These are phyloP conservation scores for Komagataella mondaviorum DNA, from an alignment of 805 yeast genomes.

Conservation along the genomic window DNA sequence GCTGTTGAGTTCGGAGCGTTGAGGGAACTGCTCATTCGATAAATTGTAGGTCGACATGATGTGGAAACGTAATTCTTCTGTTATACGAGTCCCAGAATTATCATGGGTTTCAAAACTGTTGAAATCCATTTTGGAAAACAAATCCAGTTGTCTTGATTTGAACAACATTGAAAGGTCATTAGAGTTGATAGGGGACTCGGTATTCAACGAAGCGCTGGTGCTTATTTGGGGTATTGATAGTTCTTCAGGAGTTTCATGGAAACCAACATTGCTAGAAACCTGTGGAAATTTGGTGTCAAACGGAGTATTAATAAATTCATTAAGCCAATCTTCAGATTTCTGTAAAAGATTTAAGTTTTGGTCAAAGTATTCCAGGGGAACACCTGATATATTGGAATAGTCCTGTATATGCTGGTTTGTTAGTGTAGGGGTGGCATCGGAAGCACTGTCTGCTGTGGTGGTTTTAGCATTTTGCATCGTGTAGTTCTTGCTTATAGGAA, in stretches of 20 bases:
- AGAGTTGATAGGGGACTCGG: slow-evolving; percentile 8
- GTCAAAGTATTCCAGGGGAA: not conserved
- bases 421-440: not conserved
- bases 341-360: not conserved
- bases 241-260: slow-evolving; percentile 23
- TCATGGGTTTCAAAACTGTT: slow-evolving; percentile 11
- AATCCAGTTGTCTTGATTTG: slow-evolving; percentile 51
- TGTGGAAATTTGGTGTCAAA: slow-evolving; percentile 42
- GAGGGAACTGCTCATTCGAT: slow-evolving; percentile 53
- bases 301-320: slow-evolving; percentile 58
- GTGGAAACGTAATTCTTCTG: slow-evolving; percentile 35
- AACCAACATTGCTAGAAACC: slow-evolving; percentile 47
- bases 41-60: slow-evolving; percentile 44
- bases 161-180: slow-evolving; percentile 47
- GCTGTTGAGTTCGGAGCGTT: slow-evolving; percentile 60
- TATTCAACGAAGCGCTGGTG: slow-evolving; percentile 12
- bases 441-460: not conserved
- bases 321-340: slow-evolving; percentile 43
- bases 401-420: not conserved
- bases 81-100: slow-evolving; percentile 22
- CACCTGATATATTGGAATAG: not conserved
- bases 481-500: not conserved
- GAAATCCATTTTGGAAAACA: slow-evolving; percentile 33
- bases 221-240: slow-evolving; percentile 3
- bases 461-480: not conserved